Evolutionary conservation across 441 rosid genomes (phyloP).

Genomic region (Euphorbia celastroides): DNA sequence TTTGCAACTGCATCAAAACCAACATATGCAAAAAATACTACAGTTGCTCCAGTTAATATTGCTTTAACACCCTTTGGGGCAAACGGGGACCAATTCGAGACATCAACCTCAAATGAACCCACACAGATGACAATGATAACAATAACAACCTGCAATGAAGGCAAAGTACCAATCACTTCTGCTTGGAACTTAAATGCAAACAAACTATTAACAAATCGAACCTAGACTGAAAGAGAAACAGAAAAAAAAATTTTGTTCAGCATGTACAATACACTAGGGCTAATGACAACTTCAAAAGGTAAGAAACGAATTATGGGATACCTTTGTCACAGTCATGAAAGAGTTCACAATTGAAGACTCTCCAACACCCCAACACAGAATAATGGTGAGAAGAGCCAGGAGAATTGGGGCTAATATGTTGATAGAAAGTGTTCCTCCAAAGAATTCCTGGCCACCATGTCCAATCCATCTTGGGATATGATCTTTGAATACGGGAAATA

Average conservation of each 20-base stretch:
- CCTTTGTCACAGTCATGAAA: constrained; percentile 79
- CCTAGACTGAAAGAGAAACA: neutral
- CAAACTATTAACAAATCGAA: neutral
- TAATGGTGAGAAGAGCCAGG: constrained; percentile 56
- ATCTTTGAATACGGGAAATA: constrained; percentile 57
- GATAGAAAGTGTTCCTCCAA: constrained; percentile 82
- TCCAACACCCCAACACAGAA: constrained; percentile 71
- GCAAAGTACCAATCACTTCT: neutral
- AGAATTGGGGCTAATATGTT: constrained; percentile 73
- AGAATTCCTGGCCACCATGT: constrained; percentile 68
- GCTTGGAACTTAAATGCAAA: neutral
- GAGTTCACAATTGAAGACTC: constrained; percentile 77
- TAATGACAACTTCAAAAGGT: neutral
- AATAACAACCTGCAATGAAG: constrained; percentile 55
- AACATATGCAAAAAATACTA: constrained; percentile 94
- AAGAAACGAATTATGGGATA: constrained; percentile 10
- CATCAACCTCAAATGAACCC: constrained; percentile 86
- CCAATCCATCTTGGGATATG: constrained; percentile 79
- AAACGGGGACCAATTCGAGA: constrained; percentile 89
- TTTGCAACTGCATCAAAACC: constrained; percentile 99
- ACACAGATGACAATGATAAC: constrained; percentile 69
- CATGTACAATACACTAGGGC: neutral
- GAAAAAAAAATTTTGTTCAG: neutral
- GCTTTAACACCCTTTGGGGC: constrained; percentile 80
- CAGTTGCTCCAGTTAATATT: constrained; percentile 83